Conservation (phyloP, 2,329 filamentous ascomycete species). For the Cladophialophora chaetospira region DNA sequence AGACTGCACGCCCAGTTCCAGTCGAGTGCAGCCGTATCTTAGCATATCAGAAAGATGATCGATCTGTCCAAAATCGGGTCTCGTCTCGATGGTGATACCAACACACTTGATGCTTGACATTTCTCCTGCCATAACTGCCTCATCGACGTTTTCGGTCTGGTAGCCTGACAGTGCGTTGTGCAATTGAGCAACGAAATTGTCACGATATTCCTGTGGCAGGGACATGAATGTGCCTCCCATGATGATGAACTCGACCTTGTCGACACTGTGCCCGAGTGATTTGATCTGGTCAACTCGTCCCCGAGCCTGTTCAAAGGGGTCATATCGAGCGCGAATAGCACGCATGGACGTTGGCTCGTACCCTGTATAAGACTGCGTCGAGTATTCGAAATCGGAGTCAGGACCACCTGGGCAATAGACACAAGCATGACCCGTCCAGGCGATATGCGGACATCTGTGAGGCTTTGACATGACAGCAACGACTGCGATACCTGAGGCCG, state of each 20-base stretch:
- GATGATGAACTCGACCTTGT: slow-evolving; percentile 99
- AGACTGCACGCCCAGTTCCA: slow-evolving; percentile 95
- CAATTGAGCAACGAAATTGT: slow-evolving; percentile 91
- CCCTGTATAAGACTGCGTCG: slow-evolving; percentile 96
- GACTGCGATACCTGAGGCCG: slow-evolving; percentile 94
- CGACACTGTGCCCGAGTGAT: slow-evolving; percentile 90
- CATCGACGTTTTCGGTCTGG: slow-evolving; percentile 89
- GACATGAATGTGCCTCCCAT: slow-evolving; percentile 99
- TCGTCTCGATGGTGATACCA: slow-evolving; percentile 96
- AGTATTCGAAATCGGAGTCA: slow-evolving; percentile 98
- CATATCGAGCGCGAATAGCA: slow-evolving; percentile 93
- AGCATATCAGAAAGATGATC: slow-evolving; percentile 96
- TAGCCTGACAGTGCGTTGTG: slow-evolving; percentile 98
- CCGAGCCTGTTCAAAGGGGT: slow-evolving; percentile 95
- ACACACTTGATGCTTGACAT: slow-evolving; percentile 98
- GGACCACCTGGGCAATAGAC: slow-evolving; percentile 98
- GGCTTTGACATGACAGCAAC: slow-evolving; percentile 99
- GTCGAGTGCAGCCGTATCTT: slow-evolving; percentile 91
- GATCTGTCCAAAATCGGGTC: slow-evolving; percentile 94
- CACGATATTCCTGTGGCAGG: slow-evolving; percentile 80
- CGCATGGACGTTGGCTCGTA: slow-evolving; percentile 99
- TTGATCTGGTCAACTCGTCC: slow-evolving; percentile 97
- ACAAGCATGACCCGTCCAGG: slow-evolving; percentile 93
- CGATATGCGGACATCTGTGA: slow-evolving; percentile 94
- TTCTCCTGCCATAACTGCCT: slow-evolving; percentile 89